Percentiles rank a stretch among this genome's conserved stretches.
These are phyloP conservation scores for Mycena olivaceomarginata DNA, from an alignment of 768 basidiomycete genomes.

Conservation along the genomic window DNA sequence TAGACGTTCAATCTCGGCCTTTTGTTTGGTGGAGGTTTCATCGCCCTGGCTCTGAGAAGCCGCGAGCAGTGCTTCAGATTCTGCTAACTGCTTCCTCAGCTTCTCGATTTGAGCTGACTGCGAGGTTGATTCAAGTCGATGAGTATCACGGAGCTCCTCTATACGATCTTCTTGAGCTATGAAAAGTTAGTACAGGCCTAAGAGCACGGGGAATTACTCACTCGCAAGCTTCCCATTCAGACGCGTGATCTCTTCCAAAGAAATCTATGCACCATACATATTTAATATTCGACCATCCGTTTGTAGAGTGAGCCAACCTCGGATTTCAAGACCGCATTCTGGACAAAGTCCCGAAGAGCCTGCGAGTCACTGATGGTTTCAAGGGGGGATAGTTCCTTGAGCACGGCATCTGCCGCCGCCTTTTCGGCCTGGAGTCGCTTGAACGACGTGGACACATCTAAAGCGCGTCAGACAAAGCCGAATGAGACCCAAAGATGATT, in stretches of 20 bases:
- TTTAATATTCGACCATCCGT: slow-evolving; percentile 11
- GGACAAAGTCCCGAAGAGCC: slow-evolving; percentile 84
- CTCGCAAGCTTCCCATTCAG: slow-evolving; percentile 84
- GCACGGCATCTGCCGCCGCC: slow-evolving; percentile 76
- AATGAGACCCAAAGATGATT: not conserved
- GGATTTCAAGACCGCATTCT: slow-evolving; percentile 78
- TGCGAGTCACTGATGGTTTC: slow-evolving; percentile 78
- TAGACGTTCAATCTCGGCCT: slow-evolving; percentile 75
- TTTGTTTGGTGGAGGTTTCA: slow-evolving; percentile 68
- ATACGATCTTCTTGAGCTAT: slow-evolving; percentile 90
- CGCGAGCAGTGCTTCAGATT: slow-evolving; percentile 82
- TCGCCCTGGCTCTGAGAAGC: slow-evolving; percentile 74
- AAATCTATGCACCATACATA: slow-evolving; percentile 63
- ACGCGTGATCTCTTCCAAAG: slow-evolving; percentile 87
- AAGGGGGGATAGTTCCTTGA: slow-evolving; percentile 84
- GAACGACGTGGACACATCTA: slow-evolving; percentile 88
- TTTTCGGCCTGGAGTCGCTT: slow-evolving; percentile 86
- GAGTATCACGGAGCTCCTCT: slow-evolving; percentile 90
- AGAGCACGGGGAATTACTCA: slow-evolving; percentile 58
- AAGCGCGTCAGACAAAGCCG: slow-evolving; percentile 30
- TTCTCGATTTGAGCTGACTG: slow-evolving; percentile 85
- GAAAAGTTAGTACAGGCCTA: slow-evolving; percentile 25
- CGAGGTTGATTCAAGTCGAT: slow-evolving; percentile 87
- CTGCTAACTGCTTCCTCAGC: slow-evolving; percentile 79
- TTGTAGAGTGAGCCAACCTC: slow-evolving; percentile 70